Evolutionary conservation across 2,329 filamentous ascomycete species (phyloP), one percentile per base, ranked within the genome.

Genomic region (Fusarium avenaceum): DNA sequence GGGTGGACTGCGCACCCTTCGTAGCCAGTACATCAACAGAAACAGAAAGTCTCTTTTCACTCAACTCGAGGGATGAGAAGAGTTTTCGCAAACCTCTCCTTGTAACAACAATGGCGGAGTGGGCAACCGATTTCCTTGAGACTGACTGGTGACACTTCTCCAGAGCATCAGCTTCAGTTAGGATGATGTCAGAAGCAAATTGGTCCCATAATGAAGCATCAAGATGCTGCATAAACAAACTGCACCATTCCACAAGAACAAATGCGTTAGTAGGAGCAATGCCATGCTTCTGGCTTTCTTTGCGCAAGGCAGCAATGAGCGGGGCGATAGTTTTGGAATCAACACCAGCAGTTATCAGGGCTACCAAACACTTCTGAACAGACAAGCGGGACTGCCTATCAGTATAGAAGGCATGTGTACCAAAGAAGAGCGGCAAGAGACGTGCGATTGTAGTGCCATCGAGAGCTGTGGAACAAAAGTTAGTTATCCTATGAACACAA

Each of bases 211-310:
- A 78, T 11, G 85, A 76, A 17, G 86, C 87, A 47, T 85, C 85
- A 32, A 94, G 83, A 59, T 90, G 85, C 74, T 94, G 89, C 71
- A 97, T 86, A 50, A 97, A 81, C 59, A 95, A 79, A 60, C 91
- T 92, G 78, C 90, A 93, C 95, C 95, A 99, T 78, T 97, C 93
- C 15, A 96, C 86, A 71, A 99, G 83, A 48, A 97, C 93, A 76
- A 97, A 97, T 7, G 94, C 92, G 79, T 89, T 96, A 43, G 86
- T 88, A 17, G 91, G 82, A 32, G 95, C 93, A 73, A 98, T 90
- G 66, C 89, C 90, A 19, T 86, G 82, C 78, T 97, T 97, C 66
- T 87, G 85, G 15, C 90, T 87, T 79, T 99, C 95, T 32, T 84
- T 81, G 64, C 90, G 87, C 61, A 97, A 79, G 49, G 86, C 86